A percentile compares a stretch with the other conserved stretches of the same genome.
These are phyloP conservation scores for Cystofilobasidium macerans DNA, from an alignment of 768 basidiomycete species.

Conservation along the genomic window DNA sequence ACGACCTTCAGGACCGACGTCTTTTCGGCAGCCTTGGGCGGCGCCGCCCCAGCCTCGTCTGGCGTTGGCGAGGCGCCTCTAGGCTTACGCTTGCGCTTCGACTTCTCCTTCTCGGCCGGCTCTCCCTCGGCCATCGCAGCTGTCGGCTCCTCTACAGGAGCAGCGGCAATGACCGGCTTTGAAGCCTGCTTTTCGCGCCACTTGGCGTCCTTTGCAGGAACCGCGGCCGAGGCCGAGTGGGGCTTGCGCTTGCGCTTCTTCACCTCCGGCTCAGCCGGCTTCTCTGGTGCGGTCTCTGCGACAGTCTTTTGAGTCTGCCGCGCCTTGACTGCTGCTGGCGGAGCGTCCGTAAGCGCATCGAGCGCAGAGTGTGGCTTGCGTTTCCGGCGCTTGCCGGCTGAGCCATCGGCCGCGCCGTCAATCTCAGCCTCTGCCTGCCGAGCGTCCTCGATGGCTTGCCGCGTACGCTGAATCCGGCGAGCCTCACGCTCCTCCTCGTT, in stretches of 20 bases:
- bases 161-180: not conserved
- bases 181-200: conserved; percentile 2
- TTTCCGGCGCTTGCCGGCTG: not conserved
- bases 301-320: no score
- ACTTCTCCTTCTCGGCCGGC: conserved; percentile 1
- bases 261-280: not conserved
- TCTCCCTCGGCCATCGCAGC: not conserved
- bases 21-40: conserved; percentile 12
- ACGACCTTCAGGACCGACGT: conserved; percentile 27
- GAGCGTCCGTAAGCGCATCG: not conserved
- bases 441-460: not conserved
- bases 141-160: no score
- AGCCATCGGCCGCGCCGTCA: not conserved
- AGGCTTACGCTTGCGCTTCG: not conserved
- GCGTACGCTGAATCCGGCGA: not conserved
- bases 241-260: conserved; percentile 16
- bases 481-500: not conserved
- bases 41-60: not conserved
- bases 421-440: not conserved
- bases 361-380: not conserved
- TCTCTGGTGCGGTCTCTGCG: no score
- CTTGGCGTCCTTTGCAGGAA: not conserved
- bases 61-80: not conserved
- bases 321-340: no score
- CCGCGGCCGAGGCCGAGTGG: not conserved